Evolutionary conservation across 208 protist genomes (phyloP).

Genomic region (Crithidia fasciculata): DNA sequence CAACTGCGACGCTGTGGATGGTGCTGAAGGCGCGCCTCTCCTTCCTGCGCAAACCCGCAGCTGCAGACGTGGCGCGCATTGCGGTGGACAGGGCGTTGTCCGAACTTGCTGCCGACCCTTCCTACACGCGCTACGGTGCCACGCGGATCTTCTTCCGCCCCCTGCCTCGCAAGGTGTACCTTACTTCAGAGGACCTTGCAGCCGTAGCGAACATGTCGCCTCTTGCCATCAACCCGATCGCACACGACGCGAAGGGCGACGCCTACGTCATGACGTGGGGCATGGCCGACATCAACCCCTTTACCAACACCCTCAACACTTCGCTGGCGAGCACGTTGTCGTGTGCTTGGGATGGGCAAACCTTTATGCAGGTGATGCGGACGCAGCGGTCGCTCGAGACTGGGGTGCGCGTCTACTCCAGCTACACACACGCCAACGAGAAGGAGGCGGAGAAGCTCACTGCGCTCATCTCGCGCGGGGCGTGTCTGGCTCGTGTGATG

Average conservation of each 20-base stretch:
- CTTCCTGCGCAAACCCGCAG: not conserved
- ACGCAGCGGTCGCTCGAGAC: conserved; percentile 12
- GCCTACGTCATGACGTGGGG: conserved; percentile 22
- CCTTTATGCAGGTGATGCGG: conserved; percentile 16
- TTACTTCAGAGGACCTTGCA: conserved; percentile 4
- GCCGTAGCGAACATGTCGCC: not conserved
- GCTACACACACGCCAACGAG: not conserved
- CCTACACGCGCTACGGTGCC: conserved; percentile 35
- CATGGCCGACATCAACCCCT: conserved; percentile 17
- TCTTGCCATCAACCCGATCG: conserved; percentile 7
- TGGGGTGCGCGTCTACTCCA: conserved; percentile 11
- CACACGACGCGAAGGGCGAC: conserved; percentile 20
- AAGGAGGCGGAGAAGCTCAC: not conserved
- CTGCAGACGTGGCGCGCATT: not conserved
- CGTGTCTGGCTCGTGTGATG: conserved; percentile 29
- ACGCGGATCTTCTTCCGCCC: conserved; percentile 45
- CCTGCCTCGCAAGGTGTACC: conserved; percentile 31
- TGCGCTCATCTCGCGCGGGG: not conserved
- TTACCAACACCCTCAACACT: conserved; percentile 4
- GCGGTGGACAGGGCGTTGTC: conserved; percentile 32
- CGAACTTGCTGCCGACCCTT: conserved; percentile 25
- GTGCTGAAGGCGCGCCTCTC: not conserved
- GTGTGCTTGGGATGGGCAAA: not conserved
- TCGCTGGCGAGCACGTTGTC: not conserved
- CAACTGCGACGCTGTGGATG: not conserved